Evolutionary conservation across 208 protist genomes (phyloP), one percentile per base, ranked within the genome.

Genomic region (Trypanosoma lewisi): DNA sequence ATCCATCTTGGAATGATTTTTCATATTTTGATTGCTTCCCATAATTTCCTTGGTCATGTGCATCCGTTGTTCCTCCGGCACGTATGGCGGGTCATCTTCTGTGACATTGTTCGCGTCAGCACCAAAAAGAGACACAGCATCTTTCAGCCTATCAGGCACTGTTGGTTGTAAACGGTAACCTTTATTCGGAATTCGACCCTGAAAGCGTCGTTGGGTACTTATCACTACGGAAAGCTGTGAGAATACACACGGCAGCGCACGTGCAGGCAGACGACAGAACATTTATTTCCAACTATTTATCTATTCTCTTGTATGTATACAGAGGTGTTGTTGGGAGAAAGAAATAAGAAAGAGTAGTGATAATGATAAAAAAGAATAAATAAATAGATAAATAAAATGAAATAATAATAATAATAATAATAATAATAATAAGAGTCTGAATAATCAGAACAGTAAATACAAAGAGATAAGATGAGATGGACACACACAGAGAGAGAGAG

Each of bases 121-220:
- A 28, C 87, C 90, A 42, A 87, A 85, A 55, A 81, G 68, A 14
- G 75, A 47, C 66, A 93, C 79, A 14, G 83, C 65, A 57, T 94
- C 87, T 54, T 93, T 93, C 33, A 94, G 70, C 17, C 86, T 85
- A 68, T 93, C 86, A 5, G 90, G 90, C 14, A 94, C 80, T 17
- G 64, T 41, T 8, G 82, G 83, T 55, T 89, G 79, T 37, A 76
- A 34, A 11, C 87, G 83, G 53, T 92, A 90, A 42, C 89, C 89
- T 45, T 93, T 96, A 70, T 86, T 93, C 14, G 84, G 86, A 47
- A 87, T 63, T n/a, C 60, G 63, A 21, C 66, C 36, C 23, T 70
- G 64, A 75, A 70, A 75, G 34, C 70, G 45, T 27, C 70, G 54
- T 39, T 75, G 70, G n/a, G 55, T 28, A 31, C 23, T 36, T 19